Base-by-base conservation (phyloP, 192 early-diverging fungal genomes). In the Chytriomyces confervae region DNA sequence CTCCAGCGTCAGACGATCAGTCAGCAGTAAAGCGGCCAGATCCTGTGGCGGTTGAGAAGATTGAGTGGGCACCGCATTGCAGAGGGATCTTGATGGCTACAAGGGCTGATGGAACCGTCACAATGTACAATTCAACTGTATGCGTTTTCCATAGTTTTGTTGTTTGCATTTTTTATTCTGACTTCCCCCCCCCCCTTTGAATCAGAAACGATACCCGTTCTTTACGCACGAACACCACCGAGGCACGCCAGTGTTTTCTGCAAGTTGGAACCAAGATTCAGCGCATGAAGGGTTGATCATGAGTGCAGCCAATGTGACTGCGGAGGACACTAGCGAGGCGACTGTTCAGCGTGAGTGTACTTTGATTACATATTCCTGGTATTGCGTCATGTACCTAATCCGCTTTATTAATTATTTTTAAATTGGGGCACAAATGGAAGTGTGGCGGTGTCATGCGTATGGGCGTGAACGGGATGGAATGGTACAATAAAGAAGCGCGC, bases 51-150 rank as follows among this genome's bases (percentile, higher is more conserved):
- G 50, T 74, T 23, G 2, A 43, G 27, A 62, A 61, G 45, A n/a
- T 74, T 11, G 60, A 74, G 61, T 74, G 53, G 60, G 23, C 51
- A 13, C 72, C 72, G n/a, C 9, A n/a, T 16, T 74, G 72, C 23
- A 29, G n/a, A 11, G 53, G 50, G 2, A 11, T 74, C 43, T 48
- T 74, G 7, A 13, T 74, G 24, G 57, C 72, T 1, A 47, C 23
- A 2, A 62, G 20, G 45, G 23, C 8, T n/a, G 72, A 74, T 63
- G 72, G 72, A 20, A 29, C 8, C 7, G 45, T 74, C 10, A 74
- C 72, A 13, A 0, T 74, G 8, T 74, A 61, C 51, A 62, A 62
- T 47, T 10, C 24, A 20, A 1, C 10, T 62, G 72, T n/a, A n/a
- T n/a, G n/a, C n/a, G n/a, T n/a, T n/a, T n/a, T n/a, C n/a, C n/a